Conservation (phyloP, 2,329 filamentous ascomycete genomes). For the Hymenoscyphus fructigenus region DNA sequence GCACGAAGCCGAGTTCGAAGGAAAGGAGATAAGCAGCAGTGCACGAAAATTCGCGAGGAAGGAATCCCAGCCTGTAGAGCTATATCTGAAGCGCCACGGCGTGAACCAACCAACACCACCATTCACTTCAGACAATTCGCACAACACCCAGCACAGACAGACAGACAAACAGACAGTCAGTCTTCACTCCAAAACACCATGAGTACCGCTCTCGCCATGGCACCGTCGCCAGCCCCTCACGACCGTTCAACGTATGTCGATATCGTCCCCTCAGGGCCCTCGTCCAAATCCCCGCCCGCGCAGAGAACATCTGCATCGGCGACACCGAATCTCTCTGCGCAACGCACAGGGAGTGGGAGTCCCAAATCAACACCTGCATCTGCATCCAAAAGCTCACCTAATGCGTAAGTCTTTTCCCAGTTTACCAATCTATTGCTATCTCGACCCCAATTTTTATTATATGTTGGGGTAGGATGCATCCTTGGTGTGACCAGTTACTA, state of each 20-base stretch:
- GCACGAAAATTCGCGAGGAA: slow-evolving; percentile 15
- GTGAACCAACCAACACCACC: slow-evolving; percentile 12
- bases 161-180: neutral
- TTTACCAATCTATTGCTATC: neutral
- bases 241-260: slow-evolving; percentile 60
- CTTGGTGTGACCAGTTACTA: slow-evolving; percentile 20
- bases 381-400: slow-evolving; percentile 55
- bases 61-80: slow-evolving; percentile 9
- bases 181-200: slow-evolving; percentile 44
- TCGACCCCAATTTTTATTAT: neutral
- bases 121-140: neutral
- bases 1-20: slow-evolving; percentile 23
- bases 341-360: slow-evolving; percentile 55
- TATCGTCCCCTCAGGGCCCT: slow-evolving; percentile 40
- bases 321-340: slow-evolving; percentile 45
- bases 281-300: slow-evolving; percentile 34
- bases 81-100: slow-evolving; percentile 14
- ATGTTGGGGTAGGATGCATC: slow-evolving; percentile 10
- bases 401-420: slow-evolving; percentile 51
- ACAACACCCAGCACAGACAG: slow-evolving; percentile 11
- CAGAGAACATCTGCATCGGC: slow-evolving; percentile 37
- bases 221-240: slow-evolving; percentile 65
- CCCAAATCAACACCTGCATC: slow-evolving; percentile 46
- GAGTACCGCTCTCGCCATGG: slow-evolving; percentile 69
- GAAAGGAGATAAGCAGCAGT: slow-evolving; percentile 14